Conservation (phyloP, 2,329 filamentous ascomycete genomes). For the Paradendryphiella salina region DNA sequence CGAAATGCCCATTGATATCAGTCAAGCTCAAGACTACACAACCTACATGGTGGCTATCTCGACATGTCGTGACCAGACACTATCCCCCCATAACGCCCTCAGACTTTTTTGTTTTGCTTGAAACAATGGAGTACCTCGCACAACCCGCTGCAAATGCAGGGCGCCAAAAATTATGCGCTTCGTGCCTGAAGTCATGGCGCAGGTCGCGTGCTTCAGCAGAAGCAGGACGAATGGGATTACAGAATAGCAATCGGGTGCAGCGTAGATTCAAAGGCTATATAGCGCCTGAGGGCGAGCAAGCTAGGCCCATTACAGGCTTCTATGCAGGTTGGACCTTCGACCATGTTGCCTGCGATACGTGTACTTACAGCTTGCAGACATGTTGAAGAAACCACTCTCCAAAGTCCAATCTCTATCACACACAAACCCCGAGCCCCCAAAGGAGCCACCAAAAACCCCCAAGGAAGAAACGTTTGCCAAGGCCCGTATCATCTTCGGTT, state of each 20-base stretch:
- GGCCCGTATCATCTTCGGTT: slow-evolving; percentile 78
- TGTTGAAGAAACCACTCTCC: slow-evolving; percentile 38
- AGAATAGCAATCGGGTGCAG: slow-evolving; percentile 43
- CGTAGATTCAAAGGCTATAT: slow-evolving; percentile 43
- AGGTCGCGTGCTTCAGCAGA: not conserved
- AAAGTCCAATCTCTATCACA: slow-evolving; percentile 38
- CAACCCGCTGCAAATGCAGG: slow-evolving; percentile 22
- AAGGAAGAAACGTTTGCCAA: slow-evolving; percentile 60
- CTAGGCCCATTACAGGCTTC: slow-evolving; percentile 45
- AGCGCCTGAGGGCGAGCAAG: slow-evolving; percentile 45
- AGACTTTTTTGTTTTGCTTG: not conserved
- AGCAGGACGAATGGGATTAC: slow-evolving; percentile 30
- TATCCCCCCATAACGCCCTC: not conserved
- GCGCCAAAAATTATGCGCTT: slow-evolving; percentile 31
- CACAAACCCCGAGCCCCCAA: slow-evolving; percentile 38
- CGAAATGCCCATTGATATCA: slow-evolving; percentile 16
- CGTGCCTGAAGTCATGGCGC: slow-evolving; percentile 27
- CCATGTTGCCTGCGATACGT: not conserved
- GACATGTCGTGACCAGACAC: slow-evolving; percentile 8
- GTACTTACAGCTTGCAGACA: slow-evolving; percentile 40
- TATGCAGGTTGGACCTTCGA: slow-evolving; percentile 37
- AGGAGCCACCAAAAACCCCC: slow-evolving; percentile 50
- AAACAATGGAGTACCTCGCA: slow-evolving; percentile 22
- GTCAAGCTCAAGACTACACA: slow-evolving; percentile 15
- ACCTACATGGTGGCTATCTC: not conserved